These are phyloP conservation scores for Knoxdaviesia capensis DNA, from an alignment of 2,329 filamentous ascomycete genomes.

Conservation along the genomic window DNA sequence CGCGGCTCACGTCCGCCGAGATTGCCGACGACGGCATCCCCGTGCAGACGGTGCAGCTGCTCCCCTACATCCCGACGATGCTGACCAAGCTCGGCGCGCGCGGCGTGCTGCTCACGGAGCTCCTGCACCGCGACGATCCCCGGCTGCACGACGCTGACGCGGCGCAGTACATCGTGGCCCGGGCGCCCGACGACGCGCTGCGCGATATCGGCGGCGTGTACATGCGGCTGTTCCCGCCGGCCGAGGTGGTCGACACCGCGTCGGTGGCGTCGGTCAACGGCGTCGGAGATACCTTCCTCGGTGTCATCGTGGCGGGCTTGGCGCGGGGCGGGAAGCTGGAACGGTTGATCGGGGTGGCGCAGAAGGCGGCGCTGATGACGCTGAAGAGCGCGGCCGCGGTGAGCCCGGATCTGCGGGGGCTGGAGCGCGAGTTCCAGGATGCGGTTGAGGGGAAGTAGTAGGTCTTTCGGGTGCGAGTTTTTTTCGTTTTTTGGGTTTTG, in stretches of 20 bases:
- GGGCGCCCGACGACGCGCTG: conserved; percentile 30
- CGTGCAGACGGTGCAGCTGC: conserved; percentile 62
- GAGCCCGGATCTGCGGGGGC: conserved; percentile 28
- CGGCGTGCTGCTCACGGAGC: conserved; percentile 55
- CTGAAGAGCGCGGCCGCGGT: conserved; percentile 60
- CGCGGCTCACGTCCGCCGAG: conserved; percentile 40
- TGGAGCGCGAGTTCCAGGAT: conserved; percentile 19
- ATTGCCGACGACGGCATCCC: conserved; percentile 68
- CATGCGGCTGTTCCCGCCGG: conserved; percentile 51
- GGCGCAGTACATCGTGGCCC: conserved; percentile 51
- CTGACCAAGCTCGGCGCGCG: conserved; percentile 62
- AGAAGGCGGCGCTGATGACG: conserved; percentile 61
- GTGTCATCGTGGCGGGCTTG: conserved; percentile 63
- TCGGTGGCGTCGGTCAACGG: conserved; percentile 83
- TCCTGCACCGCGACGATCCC: conserved; percentile 48
- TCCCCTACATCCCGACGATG: conserved; percentile 74
- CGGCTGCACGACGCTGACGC: conserved; percentile 41
- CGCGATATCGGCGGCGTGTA: conserved; percentile 53
- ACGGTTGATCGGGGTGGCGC: conserved; percentile 57
- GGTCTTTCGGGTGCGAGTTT: too few relatives aligned
- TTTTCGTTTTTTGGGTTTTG: too few relatives aligned
- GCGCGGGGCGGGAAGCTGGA: conserved; percentile 34
- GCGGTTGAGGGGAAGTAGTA: conserved; percentile 4
- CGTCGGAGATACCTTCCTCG: conserved; percentile 82
- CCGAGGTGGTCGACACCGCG: conserved; percentile 31